Base-by-base conservation (phyloP, 2,329 filamentous ascomycete genomes). In the Purpureocillium lavendulum region DNA sequence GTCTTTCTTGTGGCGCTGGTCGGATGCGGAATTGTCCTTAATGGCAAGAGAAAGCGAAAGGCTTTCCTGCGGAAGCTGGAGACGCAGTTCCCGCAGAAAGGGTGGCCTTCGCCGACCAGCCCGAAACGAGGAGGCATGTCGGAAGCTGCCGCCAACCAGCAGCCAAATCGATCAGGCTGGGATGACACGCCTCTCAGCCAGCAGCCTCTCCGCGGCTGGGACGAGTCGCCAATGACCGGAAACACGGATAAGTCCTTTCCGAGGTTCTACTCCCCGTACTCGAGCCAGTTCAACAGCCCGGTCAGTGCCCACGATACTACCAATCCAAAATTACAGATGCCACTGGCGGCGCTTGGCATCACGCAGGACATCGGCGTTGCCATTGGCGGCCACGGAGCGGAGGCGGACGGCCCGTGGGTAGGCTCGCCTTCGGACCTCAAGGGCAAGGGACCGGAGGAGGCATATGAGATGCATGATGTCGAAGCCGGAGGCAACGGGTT, bases 181-280 rank as follows among this genome's bases (percentile, higher is more conserved):
- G 69, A 71, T 21, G 70, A 74, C 31, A 77, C 73, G 3, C 75
- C 75, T 1, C 52, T 71, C 38, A 77, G 72, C 51, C 71, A 77
- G 50, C 60, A 60, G 41, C 72, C 74, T 0, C 56, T 76, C 9
- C 59, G 51, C 28, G 62, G 66, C 24, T 78, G 74, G 73, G 69
- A 71, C 17, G 70, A 74, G 45, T 76, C 69, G 18, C 76, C 67
- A 0, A 47, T 68, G 41, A 73, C 67, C 34, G 62, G 60, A 2
- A 54, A 53, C 33, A 62, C 63, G 2, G 64, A 69, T 34, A 58
- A 58, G 43, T 43, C 49, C 0, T 66, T 62, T 45, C 58, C 63
- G 1, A 66, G 63, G 7, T 76, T 79, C 56, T 69, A 77, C 46
- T 78, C 74, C 4, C 77, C 77, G 0, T 81, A 80, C 51, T 67